A percentile compares a stretch with the other conserved stretches of the same genome.
Conservation (phyloP, 306 rosid genomes). For the Quercus dentata region DNA sequence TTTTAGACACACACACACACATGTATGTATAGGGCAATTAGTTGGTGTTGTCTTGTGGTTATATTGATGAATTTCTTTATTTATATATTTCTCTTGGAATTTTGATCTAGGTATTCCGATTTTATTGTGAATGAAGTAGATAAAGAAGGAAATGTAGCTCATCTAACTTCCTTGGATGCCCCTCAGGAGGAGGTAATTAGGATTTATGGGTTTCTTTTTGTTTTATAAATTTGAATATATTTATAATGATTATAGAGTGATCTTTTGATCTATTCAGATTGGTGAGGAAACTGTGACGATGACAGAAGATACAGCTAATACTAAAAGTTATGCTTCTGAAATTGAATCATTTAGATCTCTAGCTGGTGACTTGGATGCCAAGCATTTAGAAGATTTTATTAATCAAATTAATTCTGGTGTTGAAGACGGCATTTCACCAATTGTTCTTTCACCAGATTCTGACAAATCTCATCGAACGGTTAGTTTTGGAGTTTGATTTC, state of each 20-base stretch:
- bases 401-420: constrained; percentile 54
- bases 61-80: not conserved
- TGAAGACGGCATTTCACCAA: constrained; percentile 46
- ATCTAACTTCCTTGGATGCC: constrained; percentile 61
- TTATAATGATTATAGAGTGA: not conserved
- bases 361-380: constrained; percentile 61
- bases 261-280: constrained; percentile 35
- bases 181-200: constrained; percentile 49
- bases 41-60: not conserved
- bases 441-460: constrained; percentile 69
- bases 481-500: constrained; percentile 26
- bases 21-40: not conserved
- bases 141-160: constrained; percentile 63
- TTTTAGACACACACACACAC: not conserved
- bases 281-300: constrained; percentile 38
- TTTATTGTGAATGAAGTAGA: constrained; percentile 96
- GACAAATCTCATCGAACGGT: constrained; percentile 89
- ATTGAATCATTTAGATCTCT: constrained; percentile 71
- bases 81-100: constrained; percentile 8
- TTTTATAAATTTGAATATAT: not conserved
- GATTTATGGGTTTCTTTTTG: not conserved
- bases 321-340: constrained; percentile 56
- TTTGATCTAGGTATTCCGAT: constrained; percentile 75
- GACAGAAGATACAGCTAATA: constrained; percentile 13
- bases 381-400: constrained; percentile 52